Percentiles rank a stretch among this genome's conserved stretches.
Conservation (phyloP, 352 stramenopile species). For the Pythium apleroticum region DNA sequence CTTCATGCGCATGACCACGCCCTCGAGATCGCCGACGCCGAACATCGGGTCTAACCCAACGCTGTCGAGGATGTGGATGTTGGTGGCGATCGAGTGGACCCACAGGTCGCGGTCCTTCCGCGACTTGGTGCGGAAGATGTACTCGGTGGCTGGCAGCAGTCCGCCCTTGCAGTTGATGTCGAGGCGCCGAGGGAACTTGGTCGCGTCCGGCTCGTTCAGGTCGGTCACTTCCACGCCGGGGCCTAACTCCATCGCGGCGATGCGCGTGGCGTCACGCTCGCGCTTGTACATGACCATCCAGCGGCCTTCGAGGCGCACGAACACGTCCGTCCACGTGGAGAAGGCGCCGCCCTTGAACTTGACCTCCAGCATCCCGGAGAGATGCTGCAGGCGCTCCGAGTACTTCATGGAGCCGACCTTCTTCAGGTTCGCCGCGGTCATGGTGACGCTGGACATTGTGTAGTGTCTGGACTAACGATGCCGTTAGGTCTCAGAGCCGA, state of each 20-base stretch:
- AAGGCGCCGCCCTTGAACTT: constrained; percentile 71
- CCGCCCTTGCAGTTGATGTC: constrained; percentile 74
- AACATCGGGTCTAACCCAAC: constrained; percentile 49
- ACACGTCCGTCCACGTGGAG: constrained; percentile 64
- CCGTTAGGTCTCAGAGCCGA: neutral
- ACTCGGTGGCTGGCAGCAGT: constrained; percentile 61
- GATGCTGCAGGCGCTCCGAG: constrained; percentile 42
- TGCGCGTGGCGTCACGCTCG: constrained; percentile 50
- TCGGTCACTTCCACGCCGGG: constrained; percentile 68
- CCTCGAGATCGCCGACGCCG: constrained; percentile 54
- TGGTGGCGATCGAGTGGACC: constrained; percentile 63
- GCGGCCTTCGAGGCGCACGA: constrained; percentile 61
- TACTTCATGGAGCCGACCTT: constrained; percentile 29
- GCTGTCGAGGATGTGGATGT: constrained; percentile 57
- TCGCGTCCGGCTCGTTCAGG: constrained; percentile 48
- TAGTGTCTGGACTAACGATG: neutral
- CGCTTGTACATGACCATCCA: constrained; percentile 77
- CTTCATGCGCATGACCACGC: constrained; percentile 52
- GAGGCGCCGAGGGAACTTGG: constrained; percentile 79
- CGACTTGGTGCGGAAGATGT: constrained; percentile 76
- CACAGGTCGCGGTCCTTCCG: constrained; percentile 77
- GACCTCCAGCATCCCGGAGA: constrained; percentile 60
- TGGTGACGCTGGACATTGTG: neutral
- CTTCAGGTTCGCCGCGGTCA: constrained; percentile 5
- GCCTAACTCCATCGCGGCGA: constrained; percentile 71